Conservation (phyloP, 2,329 filamentous ascomycete genomes). For the Saccharata proteae region DNA sequence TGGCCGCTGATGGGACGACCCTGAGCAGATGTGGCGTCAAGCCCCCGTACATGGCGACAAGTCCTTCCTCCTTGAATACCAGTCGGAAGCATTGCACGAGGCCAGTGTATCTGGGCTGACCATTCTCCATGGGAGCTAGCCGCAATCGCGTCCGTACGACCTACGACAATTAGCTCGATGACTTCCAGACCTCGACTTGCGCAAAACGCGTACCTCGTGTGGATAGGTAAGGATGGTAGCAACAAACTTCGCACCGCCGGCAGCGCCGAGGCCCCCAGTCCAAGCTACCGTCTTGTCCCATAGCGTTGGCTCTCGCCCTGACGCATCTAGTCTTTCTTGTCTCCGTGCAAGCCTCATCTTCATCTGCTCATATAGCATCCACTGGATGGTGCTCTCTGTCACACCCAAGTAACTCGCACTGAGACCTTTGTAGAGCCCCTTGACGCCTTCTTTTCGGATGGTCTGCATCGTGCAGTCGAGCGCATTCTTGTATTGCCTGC, state of each 20-base stretch:
- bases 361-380: conserved; percentile 89
- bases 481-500: conserved; percentile 72
- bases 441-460: conserved; percentile 64
- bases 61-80: conserved; percentile 78
- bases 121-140: conserved; percentile 64
- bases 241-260: conserved; percentile 74
- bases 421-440: conserved; percentile 78
- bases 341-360: conserved; percentile 60
- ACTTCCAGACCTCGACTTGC: background rate
- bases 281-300: conserved; percentile 69
- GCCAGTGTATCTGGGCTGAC: conserved; percentile 73
- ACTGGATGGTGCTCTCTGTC: conserved; percentile 80
- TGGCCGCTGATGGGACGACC: conserved; percentile 82
- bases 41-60: conserved; percentile 77
- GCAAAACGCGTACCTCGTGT: conserved; percentile 55
- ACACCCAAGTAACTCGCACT: conserved; percentile 87
- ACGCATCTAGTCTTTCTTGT: conserved; percentile 43
- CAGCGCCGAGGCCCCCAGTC: conserved; percentile 67
- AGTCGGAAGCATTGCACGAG: conserved; percentile 79
- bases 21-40: conserved; percentile 84
- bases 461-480: conserved; percentile 79
- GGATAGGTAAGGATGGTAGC: conserved; percentile 81
- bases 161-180: conserved; percentile 32
- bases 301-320: conserved; percentile 49
- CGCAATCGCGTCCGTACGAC: conserved; percentile 74